Base-by-base conservation (phyloP, 2,329 filamentous ascomycete species). In the Colletotrichum gloeosporioides region DNA sequence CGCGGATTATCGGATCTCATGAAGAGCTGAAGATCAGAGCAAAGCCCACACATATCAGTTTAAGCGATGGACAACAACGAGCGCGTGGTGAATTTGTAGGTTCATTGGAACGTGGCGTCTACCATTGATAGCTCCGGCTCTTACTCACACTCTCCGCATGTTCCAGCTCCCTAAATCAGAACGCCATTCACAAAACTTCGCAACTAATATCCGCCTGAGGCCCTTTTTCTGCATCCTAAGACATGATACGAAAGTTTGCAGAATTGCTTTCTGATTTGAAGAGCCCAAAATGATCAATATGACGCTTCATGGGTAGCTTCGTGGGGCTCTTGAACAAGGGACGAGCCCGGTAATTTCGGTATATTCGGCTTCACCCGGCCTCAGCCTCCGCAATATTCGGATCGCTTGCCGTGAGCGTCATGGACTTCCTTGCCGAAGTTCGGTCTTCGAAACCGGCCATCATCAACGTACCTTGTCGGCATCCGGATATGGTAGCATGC, bases 151-250 rank as follows among this genome's bases (percentile, higher is more conserved):
- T 34, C 12, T 13, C 13, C 13, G 6, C 32, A 34, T 34, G 3
- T 13, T 5, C 32, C 6, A 34, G 32, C 32, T 12, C 32, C 13
- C 3, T 13, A 6, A 5, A 34, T 5, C 32, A 15, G 32, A 6
- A 34, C 32, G 12, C 12, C 5, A 34, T 13, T 34, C 32, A 34
- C 32, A 13, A 34, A 6, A 13, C 4, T 34, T 34, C 4, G 10
- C 16, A 0, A 8, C 2, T 49, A 8, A 22, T 53, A 7, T 22
- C 6, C 1, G 44, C 7, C 0, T 8, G 6, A 53, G 44, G n/a
- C 44, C 18, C 44, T 2, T 53, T 53, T 22, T 22, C 6, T 22
- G 6, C 12, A 25, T 13, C 16, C 3, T 8, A 9, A 18, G 16
- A 8, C 36, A 44, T 9, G 7, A 18, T 36, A 6, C 44, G 3